Evolutionary conservation across 179 eudicot genomes (phyloP).

Genomic region (Drosera spatulata): DNA sequence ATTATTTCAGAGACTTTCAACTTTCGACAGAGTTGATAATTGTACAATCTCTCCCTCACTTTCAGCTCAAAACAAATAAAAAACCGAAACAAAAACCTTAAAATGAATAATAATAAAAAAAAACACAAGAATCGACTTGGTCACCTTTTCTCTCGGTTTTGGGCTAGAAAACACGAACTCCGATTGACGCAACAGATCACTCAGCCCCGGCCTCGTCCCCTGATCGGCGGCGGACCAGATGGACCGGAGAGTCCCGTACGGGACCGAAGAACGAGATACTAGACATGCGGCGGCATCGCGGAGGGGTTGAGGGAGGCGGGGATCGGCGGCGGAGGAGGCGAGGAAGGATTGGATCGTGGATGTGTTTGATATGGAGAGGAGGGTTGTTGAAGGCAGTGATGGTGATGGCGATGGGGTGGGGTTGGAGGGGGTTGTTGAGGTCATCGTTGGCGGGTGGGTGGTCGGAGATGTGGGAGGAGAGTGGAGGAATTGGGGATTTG

Average conservation of each 20-base stretch:
- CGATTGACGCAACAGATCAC: slow-evolving; percentile 37
- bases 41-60: no score
- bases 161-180: slow-evolving; percentile 52
- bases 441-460: no score
- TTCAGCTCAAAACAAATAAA: no score
- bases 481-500: no score
- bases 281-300: slow-evolving; percentile 34
- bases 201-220: slow-evolving; percentile 36
- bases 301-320: slow-evolving; percentile 28
- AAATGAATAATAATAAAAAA: no score
- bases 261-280: slow-evolving; percentile 29
- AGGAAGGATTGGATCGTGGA: slow-evolving; percentile 38
- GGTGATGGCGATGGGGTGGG: no score
- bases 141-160: slow-evolving; percentile 70
- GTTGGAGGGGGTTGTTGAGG: no score
- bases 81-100: no score
- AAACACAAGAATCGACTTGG: neutral
- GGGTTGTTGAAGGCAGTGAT: no score
- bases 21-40: no score
- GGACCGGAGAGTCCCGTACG: slow-evolving; percentile 50
- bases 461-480: no score
- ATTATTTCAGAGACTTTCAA: no score
- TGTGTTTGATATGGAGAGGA: slow-evolving; percentile 39
- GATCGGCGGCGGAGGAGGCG: slow-evolving; percentile 18
- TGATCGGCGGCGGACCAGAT: slow-evolving; percentile 55